Percentiles rank a stretch among this genome's conserved stretches.
Evolutionary conservation across 306 rosid species (phyloP).

Genomic region (Lagenaria siceraria): DNA sequence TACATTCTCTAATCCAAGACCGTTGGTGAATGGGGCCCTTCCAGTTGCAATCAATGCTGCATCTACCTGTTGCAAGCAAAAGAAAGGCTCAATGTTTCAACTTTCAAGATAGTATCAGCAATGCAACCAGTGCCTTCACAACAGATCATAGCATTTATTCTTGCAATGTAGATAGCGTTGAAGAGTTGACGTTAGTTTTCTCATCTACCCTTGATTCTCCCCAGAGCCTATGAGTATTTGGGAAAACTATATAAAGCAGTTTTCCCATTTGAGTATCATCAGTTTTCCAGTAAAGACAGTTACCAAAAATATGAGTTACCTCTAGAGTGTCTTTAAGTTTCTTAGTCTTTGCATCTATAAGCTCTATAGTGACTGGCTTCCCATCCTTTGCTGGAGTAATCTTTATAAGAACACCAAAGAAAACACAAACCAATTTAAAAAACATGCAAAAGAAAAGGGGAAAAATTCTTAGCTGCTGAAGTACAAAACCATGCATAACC

Average conservation of each 20-base stretch:
- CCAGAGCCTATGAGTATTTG: not conserved
- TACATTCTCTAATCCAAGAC: constrained; percentile 95
- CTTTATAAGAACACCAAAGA: constrained; percentile 25
- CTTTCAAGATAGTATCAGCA: not conserved
- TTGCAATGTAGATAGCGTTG: not conserved
- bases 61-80: constrained; percentile 56
- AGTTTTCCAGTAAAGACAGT: not conserved
- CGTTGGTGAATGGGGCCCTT: constrained; percentile 89
- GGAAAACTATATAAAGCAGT: not conserved
- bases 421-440: not conserved
- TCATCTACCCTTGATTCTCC: not conserved
- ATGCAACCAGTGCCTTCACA: not conserved
- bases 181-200: not conserved
- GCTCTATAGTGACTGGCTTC: constrained; percentile 83
- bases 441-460: constrained; percentile 13
- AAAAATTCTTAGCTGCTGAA: constrained; percentile 7
- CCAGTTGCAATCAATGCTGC: constrained; percentile 97
- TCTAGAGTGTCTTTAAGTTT: constrained; percentile 84
- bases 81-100: not conserved
- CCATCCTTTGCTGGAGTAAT: constrained; percentile 98
- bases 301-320: constrained; percentile 31
- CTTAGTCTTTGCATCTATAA: constrained; percentile 92
- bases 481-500: constrained; percentile 36
- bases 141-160: not conserved
- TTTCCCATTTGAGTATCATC: not conserved